A percentile compares a stretch with the other conserved stretches of the same genome.
Conservation (phyloP, 345 rosid genomes). For the Boechera retrofracta region DNA sequence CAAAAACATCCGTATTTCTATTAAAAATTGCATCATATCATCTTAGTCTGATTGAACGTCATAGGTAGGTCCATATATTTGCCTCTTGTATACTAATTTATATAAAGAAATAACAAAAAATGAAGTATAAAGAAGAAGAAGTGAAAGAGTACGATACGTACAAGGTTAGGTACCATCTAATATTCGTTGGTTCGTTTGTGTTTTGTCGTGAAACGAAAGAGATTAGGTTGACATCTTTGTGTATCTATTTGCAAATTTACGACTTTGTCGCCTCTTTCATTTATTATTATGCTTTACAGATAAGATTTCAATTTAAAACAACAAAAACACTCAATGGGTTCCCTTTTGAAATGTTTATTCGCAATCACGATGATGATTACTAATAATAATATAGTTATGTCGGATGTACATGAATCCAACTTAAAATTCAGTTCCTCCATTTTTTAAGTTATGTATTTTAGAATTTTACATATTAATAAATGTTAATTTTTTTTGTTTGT, state of each 20-base stretch:
- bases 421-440: not conserved
- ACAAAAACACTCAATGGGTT: slow-evolving; percentile 28
- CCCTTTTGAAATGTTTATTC: not conserved
- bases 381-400: not conserved
- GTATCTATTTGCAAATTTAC: slow-evolving; percentile 22
- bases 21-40: not conserved
- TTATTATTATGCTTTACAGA: slow-evolving; percentile 35
- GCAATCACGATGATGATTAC: slow-evolving; percentile 27
- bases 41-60: not conserved
- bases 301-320: slow-evolving; percentile 33
- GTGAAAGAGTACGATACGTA: slow-evolving; percentile 45
- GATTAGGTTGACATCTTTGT: slow-evolving; percentile 37
- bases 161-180: slow-evolving; percentile 38
- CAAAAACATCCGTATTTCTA: not conserved
- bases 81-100: slow-evolving; percentile 2
- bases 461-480: not conserved
- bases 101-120: not conserved
- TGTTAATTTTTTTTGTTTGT: not conserved
- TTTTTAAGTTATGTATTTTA: not conserved
- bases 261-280: slow-evolving; percentile 27
- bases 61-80: slow-evolving; percentile 11
- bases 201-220: slow-evolving; percentile 34
- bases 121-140: not conserved
- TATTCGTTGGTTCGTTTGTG: slow-evolving; percentile 32
- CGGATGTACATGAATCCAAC: slow-evolving; percentile 2